Evolutionary conservation across 1,284 basidiomycete genomes (phyloP), one percentile per base, ranked within the genome.

Genomic region (Leccinum pachyderme): DNA sequence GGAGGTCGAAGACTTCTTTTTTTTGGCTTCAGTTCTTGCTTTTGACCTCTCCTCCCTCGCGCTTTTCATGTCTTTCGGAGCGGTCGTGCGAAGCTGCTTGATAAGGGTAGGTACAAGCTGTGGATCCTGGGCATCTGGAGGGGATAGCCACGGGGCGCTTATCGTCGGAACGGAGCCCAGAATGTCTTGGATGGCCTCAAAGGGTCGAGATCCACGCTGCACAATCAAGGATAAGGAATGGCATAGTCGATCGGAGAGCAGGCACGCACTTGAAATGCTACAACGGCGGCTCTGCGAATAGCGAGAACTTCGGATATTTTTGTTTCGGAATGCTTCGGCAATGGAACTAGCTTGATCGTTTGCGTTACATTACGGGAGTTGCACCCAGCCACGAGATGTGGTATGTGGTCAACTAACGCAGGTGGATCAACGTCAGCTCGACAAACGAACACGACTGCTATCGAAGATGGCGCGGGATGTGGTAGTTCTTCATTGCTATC

Each of bases 1-100:
- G 33, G n/a, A 56, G 33, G 29, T 29, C 3, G 55, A 46, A 11
- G 4, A 11, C 7, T 44, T 55, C 18, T 51, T 66, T 58, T 65
- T 73, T 18, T 18, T 18, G 18, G 83, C 84, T 37, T 72, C 74
- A 28, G 76, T 72, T 50, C 82, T 84, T 31, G 81, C 84, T 56
- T 77, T 75, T 41, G 77, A 67, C 53, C 91, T 80, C 54, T 76
- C 68, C 54, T 83, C 80, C 68, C 89, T 95, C 39, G 84, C 82
- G 25, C 76, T 79, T 62, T 81, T 87, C 77, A 90, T 86, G 65
- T 95, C 89, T 61, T 81, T 85, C 0, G 93, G 93, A 2, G 83
- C 81, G 24, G 85, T 86, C 0, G 93, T 95, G 24, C 81, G 81
- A n/a, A 95, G 72, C 57, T 93, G 92, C 68, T 95, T 96, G 66